Base-by-base conservation (phyloP, 1,284 basidiomycete species). In the Cutaneotrichosporon mucoides region DNA sequence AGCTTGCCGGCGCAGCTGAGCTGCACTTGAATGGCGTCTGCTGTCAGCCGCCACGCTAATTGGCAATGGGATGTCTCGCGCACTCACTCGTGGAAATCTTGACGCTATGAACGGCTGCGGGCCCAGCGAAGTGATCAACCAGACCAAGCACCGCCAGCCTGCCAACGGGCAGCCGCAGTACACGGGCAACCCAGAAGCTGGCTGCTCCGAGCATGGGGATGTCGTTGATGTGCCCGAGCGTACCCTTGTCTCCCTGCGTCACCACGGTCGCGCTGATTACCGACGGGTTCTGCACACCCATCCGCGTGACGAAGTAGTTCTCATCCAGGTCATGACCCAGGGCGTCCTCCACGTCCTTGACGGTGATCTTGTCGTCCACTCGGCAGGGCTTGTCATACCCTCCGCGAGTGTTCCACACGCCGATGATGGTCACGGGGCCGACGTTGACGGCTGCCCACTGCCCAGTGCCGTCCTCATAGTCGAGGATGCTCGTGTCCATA, bases 101-200 rank as follows among this genome's bases (percentile, higher is more conserved):
- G 35, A 52, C 36, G 36, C 16, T 15, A 7, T 33, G 12, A 37
- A 70, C 43, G 5, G 63, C 67, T 8, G 62, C 66, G 2, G 71
- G 55, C 4, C 62, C 57, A 0, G 67, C 67, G 42, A 65, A 61
- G 62, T 69, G 67, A 44, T 71, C 66, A 36, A 67, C 40, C 55
- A 68, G 62, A 11, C 71, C 71, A 10, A 73, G 47, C 5, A 68
- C 54, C 5, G 67, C 68, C 3, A 68, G 34, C 11, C 3, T 11
- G 8, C 47, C 41, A 6, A 37, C 47, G 5, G 16, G 37, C 33
- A 44, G 40, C n/a, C 12, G 46, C 24, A 35, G 10, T 5, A 42
- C n/a, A 7, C 15, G 55, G 11, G 41, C 33, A 6, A 56, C n/a
- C 55, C 55, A 56, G 41, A 49, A 56, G 6, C 33, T 37, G 11